A percentile compares a stretch with the other conserved stretches of the same genome.
These are phyloP conservation scores for Lagenaria siceraria DNA, from an alignment of 306 rosid species.

Conservation along the genomic window DNA sequence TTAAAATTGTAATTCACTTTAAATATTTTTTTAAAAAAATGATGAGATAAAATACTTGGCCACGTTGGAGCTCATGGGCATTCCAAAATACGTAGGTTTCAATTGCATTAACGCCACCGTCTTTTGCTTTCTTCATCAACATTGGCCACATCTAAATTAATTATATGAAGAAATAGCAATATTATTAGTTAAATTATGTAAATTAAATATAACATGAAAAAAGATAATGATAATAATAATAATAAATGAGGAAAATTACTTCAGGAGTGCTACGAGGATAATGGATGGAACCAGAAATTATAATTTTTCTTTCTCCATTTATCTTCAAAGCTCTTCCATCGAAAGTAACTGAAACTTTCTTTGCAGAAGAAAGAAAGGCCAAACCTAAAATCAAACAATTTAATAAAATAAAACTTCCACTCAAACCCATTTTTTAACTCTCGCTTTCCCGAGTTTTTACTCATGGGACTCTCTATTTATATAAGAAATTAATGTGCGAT, in stretches of 20 bases:
- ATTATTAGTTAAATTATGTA: too few relatives aligned
- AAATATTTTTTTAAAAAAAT: background rate
- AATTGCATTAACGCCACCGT: conserved; percentile 29
- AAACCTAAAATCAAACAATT: background rate
- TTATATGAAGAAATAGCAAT: too few relatives aligned
- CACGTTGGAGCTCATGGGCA: conserved; percentile 22
- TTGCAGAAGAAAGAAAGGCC: background rate
- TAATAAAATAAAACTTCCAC: background rate
- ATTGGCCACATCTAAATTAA: conserved; percentile 32
- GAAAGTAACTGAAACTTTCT: conserved; percentile 5
- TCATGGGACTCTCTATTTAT: too few relatives aligned
- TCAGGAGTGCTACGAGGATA: conserved; percentile 29
- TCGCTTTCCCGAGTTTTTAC: too few relatives aligned
- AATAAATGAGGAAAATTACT: background rate
- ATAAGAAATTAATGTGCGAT: too few relatives aligned
- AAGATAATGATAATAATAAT: too few relatives aligned
- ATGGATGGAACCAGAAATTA: conserved; percentile 28
- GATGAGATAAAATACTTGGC: conserved; percentile 5
- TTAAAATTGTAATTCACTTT: background rate
- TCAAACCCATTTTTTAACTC: background rate
- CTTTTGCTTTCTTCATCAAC: conserved; percentile 26
- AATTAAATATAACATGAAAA: too few relatives aligned
- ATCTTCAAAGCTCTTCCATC: conserved; percentile 22
- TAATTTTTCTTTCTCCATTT: conserved; percentile 16
- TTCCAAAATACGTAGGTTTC: conserved; percentile 39